These are phyloP conservation scores for Cerrena zonata DNA, from an alignment of 1,284 basidiomycete genomes.

Conservation along the genomic window DNA sequence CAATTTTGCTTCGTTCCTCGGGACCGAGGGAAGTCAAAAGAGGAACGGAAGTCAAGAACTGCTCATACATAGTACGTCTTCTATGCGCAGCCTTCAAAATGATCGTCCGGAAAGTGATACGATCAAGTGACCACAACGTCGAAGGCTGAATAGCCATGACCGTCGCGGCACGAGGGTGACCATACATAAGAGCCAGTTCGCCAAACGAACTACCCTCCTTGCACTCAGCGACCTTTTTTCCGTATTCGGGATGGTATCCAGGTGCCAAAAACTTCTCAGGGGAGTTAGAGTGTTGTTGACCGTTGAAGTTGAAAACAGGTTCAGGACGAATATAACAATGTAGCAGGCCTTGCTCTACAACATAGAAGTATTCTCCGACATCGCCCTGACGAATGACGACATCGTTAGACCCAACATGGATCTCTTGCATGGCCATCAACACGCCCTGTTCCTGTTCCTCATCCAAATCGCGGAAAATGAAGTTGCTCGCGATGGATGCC, in stretches of 20 bases:
- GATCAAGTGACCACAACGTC: conserved; percentile 91
- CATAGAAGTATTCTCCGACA: conserved; percentile 95
- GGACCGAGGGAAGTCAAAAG: conserved; percentile 82
- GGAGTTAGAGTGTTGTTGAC: conserved; percentile 31
- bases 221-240: conserved; percentile 82
- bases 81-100: conserved; percentile 83
- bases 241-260: conserved; percentile 64
- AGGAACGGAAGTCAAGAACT: conserved; percentile 88
- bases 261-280: conserved; percentile 56
- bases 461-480: conserved; percentile 94
- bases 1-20: conserved; percentile 91
- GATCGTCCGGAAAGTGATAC: conserved; percentile 98
- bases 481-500: conserved; percentile 80
- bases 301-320: conserved; percentile 48
- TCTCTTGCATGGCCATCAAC: conserved; percentile 93
- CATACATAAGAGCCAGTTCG: conserved; percentile 97
- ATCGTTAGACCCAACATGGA: conserved; percentile 64
- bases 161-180: conserved; percentile 90
- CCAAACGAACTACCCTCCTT: conserved; percentile 87
- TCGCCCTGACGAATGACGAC: conserved; percentile 95
- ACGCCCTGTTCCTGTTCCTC: conserved; percentile 93
- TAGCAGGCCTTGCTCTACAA: conserved; percentile 86
- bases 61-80: conserved; percentile 90
- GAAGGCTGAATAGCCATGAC: conserved; percentile 82
- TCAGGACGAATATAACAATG: conserved; percentile 81